Evolutionary conservation across 2,329 filamentous ascomycete genomes (phyloP).

Genomic region (Botrytis hyacinthi): DNA sequence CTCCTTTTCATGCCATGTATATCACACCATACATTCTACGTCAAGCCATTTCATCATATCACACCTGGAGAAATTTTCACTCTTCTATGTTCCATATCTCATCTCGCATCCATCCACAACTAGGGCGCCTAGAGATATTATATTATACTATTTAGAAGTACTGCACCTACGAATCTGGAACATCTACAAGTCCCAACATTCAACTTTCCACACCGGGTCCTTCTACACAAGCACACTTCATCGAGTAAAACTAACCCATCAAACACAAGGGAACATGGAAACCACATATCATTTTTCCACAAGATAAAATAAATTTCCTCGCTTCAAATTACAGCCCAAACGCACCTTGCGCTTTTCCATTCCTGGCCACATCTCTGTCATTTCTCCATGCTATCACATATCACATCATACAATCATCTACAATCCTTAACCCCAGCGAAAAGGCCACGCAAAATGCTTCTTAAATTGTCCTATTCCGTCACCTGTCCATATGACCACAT

Average conservation of each 20-base stretch:
- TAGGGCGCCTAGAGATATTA: not conserved
- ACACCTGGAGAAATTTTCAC: not conserved
- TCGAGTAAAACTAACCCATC: not conserved
- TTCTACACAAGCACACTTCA: not conserved
- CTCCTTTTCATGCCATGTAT: not conserved
- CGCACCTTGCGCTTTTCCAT: conserved; percentile 2
- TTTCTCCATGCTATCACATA: conserved; percentile 12
- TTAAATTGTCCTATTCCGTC: conserved; percentile 9
- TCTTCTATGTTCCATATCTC: not conserved
- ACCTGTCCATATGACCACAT: conserved; percentile 12
- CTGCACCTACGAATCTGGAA: not conserved
- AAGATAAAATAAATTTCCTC: conserved; percentile 5
- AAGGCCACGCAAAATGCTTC: not conserved
- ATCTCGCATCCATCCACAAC: not conserved
- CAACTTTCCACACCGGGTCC: not conserved
- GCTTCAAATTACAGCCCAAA: conserved; percentile 6
- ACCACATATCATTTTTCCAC: not conserved
- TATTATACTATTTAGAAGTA: not conserved
- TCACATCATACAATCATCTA: conserved; percentile 17
- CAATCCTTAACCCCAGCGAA: not conserved
- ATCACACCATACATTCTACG: not conserved
- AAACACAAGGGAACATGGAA: not conserved
- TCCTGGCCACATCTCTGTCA: not conserved
- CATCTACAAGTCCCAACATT: not conserved
- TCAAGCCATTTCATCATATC: not conserved